Percentiles rank a stretch among this genome's conserved stretches.
phyloP scores from a whole-genome alignment of 2,329 filamentous ascomycete species.

The Fusarium veterinarium region DNA sequence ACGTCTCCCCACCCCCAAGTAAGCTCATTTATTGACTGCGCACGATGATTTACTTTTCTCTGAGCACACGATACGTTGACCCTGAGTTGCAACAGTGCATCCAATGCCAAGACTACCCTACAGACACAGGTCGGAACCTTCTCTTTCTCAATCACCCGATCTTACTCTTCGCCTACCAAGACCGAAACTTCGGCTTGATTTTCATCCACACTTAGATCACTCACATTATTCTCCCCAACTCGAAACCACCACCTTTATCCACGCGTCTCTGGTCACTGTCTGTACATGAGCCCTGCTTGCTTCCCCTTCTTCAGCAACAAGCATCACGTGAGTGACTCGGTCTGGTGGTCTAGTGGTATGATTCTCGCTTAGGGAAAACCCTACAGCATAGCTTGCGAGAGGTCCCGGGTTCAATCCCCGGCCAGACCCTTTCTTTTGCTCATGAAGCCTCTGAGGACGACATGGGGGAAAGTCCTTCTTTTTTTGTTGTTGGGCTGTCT shows the following conservation, averaged over 20 bases:
- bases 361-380: conserved; percentile 49
- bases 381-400: conserved; percentile 53
- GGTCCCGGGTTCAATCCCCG: conserved; percentile 61
- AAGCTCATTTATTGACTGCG: no score
- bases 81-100: no score
- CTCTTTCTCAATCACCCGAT: no score
- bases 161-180: background rate
- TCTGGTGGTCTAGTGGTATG: conserved; percentile 49
- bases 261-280: no score
- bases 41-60: no score
- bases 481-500: background rate
- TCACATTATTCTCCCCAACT: no score
- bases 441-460: fast-evolving
- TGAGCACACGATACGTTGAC: no score
- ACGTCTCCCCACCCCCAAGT: no score
- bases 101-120: background rate
- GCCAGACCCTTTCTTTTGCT: conserved; percentile 48
- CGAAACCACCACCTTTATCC: no score
- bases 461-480: background rate
- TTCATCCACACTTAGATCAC: no score
- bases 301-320: fast-evolving
- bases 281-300: background rate
- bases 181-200: no score
- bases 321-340: conserved; percentile 27
- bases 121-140: background rate